Evolutionary conservation across 306 rosid species (phyloP).

Genomic region (Gleditsia sinensis): DNA sequence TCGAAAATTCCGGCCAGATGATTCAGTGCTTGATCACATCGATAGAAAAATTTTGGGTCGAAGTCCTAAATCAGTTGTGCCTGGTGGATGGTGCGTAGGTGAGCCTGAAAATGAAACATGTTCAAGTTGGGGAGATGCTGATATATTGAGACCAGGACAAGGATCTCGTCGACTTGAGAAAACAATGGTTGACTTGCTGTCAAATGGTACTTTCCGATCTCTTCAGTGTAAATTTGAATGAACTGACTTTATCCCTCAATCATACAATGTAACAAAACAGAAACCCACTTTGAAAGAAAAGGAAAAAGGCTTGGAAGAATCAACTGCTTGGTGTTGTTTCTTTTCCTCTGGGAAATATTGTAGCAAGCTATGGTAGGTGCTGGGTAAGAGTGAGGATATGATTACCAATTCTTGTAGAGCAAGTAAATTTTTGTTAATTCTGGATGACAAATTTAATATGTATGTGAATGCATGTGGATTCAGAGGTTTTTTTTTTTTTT

Average conservation of each 20-base stretch:
- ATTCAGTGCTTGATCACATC: constrained; percentile 77
- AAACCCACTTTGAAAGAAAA: constrained; percentile 5
- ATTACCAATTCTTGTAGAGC: constrained; percentile 23
- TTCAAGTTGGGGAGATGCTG: constrained; percentile 91
- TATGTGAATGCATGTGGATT: constrained; percentile 2
- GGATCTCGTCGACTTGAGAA: constrained; percentile 83
- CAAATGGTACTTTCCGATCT: constrained; percentile 60
- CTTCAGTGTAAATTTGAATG: constrained; percentile 62
- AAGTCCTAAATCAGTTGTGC: constrained; percentile 49
- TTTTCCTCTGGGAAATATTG: constrained; percentile 27
- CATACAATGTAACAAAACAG: constrained; percentile 23
- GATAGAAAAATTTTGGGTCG: constrained; percentile 70
- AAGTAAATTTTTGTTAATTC: constrained; percentile 31
- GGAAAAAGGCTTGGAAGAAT: constrained; percentile 20
- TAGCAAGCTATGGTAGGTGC: constrained; percentile 16
- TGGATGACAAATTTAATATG: not conserved
- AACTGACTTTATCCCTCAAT: constrained; percentile 18
- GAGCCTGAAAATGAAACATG: constrained; percentile 74
- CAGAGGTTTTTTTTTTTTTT: no score
- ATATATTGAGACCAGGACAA: constrained; percentile 77
- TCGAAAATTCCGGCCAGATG: constrained; percentile 50
- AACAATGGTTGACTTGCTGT: constrained; percentile 61
- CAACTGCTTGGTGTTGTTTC: constrained; percentile 24
- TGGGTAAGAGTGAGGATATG: constrained; percentile 27
- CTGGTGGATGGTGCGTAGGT: constrained; percentile 98